Conservation (phyloP, 805 yeast species). For the Candida oleophila region DNA sequence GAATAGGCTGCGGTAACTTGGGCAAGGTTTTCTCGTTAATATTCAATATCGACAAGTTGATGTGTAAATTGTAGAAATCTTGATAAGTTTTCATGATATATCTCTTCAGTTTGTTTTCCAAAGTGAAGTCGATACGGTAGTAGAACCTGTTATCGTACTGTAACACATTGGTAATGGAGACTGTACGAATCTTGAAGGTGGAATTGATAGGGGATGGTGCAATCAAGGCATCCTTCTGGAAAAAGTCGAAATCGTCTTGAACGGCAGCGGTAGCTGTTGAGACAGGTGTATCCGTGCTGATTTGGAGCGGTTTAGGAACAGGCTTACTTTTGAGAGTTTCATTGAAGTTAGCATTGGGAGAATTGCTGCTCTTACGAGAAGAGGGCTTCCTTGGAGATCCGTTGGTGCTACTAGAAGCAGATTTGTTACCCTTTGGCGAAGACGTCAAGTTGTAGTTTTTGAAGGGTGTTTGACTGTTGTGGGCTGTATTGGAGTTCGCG, state of each 20-base stretch:
- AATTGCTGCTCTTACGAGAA: neutral
- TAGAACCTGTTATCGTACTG: conserved; percentile 25
- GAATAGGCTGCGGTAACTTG: conserved; percentile 29
- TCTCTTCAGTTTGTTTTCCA: conserved; percentile 16
- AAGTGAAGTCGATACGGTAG: conserved; percentile 31
- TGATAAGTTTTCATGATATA: conserved; percentile 33
- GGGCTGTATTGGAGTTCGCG: neutral
- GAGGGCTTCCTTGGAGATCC: neutral
- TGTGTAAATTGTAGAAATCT: conserved; percentile 36
- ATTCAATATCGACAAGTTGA: conserved; percentile 10
- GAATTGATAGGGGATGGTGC: neutral
- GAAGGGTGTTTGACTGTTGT: neutral
- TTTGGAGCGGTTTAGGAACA: neutral
- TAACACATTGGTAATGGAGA: conserved; percentile 25
- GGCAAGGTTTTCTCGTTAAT: conserved; percentile 18
- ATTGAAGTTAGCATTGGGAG: neutral
- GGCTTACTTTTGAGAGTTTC: neutral
- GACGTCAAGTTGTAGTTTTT: neutral
- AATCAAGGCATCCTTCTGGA: conserved; percentile 1
- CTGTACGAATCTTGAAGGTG: conserved; percentile 2
- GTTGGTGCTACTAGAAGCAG: neutral
- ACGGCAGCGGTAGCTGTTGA: neutral
- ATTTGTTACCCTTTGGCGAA: neutral
- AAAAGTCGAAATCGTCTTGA: conserved; percentile 4
- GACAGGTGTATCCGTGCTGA: neutral